phyloP scores from a whole-genome alignment of 2,329 filamentous ascomycete genomes.

The Sporothrix pallida region DNA sequence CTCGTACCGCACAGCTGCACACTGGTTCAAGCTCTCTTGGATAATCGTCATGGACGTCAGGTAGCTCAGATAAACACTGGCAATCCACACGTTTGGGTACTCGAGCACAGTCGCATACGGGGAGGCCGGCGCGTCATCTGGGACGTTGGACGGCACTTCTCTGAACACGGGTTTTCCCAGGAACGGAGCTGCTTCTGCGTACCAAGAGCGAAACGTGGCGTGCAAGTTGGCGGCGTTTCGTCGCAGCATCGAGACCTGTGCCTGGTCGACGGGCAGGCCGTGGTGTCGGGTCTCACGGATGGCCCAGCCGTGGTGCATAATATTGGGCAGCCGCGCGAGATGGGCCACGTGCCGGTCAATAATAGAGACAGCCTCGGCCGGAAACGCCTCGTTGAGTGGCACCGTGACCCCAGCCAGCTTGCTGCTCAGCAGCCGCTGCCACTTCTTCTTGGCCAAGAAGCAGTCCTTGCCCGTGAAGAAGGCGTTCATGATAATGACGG shows the following conservation, averaged over 20 bases:
- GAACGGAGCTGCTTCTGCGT: conserved; percentile 38
- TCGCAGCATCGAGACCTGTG: conserved; percentile 43
- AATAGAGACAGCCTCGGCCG: conserved; percentile 38
- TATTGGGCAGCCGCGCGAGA: conserved; percentile 46
- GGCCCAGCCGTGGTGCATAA: conserved; percentile 44
- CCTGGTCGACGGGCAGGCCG: conserved; percentile 42
- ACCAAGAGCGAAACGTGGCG: conserved; percentile 46
- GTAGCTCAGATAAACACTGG: conserved; percentile 47
- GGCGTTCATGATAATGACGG: conserved; percentile 48
- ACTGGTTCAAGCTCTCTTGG: conserved; percentile 48
- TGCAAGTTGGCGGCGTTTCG: conserved; percentile 42
- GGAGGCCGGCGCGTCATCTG: conserved; percentile 43
- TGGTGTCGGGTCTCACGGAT: conserved; percentile 44
- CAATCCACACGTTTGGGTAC: conserved; percentile 45
- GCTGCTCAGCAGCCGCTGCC: conserved; percentile 45
- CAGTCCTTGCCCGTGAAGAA: conserved; percentile 48
- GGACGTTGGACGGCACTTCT: conserved; percentile 40
- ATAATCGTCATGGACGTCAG: conserved; percentile 51
- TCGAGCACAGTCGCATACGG: conserved; percentile 45
- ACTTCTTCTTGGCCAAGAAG: conserved; percentile 48
- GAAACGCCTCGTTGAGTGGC: background rate
- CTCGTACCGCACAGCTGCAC: conserved; percentile 38
- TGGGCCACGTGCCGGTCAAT: conserved; percentile 46
- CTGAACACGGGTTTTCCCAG: conserved; percentile 22
- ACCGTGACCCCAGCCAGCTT: conserved; percentile 29